phyloP scores from a whole-genome alignment of 2,329 filamentous ascomycete genomes.

The Xylariaceae sp. region DNA sequence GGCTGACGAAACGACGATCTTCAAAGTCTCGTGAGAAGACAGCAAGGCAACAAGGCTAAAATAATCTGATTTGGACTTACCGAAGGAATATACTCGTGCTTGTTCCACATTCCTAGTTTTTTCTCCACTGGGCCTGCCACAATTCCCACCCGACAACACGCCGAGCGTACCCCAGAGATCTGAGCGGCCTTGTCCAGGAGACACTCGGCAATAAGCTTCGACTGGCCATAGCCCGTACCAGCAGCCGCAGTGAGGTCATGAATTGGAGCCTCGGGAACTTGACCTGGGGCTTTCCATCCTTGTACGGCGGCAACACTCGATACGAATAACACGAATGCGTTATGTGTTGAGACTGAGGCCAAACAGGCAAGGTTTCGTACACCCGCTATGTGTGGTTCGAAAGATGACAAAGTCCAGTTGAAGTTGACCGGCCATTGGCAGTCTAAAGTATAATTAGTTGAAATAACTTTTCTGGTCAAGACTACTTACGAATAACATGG shows the following conservation, averaged over 20 bases:
- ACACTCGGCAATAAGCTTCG: conserved; percentile 12
- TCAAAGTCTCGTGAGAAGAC: neutral
- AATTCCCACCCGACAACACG: conserved; percentile 7
- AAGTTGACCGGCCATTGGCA: conserved; percentile 47
- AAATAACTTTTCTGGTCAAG: neutral
- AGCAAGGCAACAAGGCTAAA: no score
- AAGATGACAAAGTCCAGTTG: conserved; percentile 37
- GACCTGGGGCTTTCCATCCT: neutral
- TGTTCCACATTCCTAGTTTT: conserved; percentile 7
- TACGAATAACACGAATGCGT: conserved; percentile 12
- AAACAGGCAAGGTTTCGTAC: conserved; percentile 42
- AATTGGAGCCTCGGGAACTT: conserved; percentile 8
- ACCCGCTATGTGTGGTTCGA: conserved; percentile 40
- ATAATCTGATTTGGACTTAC: conserved; percentile 1
- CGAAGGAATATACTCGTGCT: conserved; percentile 9
- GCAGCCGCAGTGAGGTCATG: conserved; percentile 3
- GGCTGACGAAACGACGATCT: conserved; percentile 10
- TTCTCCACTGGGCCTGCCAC: conserved; percentile 4
- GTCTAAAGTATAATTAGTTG: conserved; percentile 20
- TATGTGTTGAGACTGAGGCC: neutral
- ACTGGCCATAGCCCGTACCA: conserved; percentile 11
- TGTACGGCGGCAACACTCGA: conserved; percentile 11
- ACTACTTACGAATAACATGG: conserved; percentile 10
- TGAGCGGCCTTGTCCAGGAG: conserved; percentile 1
- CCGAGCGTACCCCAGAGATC: conserved; percentile 5